Conservation (phyloP, 768 basidiomycete species). For the Serendipita indica region DNA sequence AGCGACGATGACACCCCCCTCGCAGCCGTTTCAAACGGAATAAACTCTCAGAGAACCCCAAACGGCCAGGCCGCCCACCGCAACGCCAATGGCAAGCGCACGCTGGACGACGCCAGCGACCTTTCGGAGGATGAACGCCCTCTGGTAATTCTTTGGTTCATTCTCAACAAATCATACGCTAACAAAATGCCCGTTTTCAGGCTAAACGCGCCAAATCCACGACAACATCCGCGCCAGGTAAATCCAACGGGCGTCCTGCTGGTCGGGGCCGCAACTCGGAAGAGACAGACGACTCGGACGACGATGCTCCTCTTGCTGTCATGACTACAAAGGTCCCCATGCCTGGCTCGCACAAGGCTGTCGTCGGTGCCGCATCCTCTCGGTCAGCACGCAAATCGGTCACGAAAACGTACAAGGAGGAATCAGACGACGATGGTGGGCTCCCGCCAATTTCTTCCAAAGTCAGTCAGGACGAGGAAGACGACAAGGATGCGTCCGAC, state of each 20-base stretch:
- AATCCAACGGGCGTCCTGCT: neutral
- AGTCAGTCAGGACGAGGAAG: conserved; percentile 21
- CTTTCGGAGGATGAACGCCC: conserved; percentile 10
- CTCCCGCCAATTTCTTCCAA: conserved; percentile 18
- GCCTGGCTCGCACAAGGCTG: conserved; percentile 25
- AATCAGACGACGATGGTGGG: conserved; percentile 16
- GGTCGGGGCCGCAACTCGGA: neutral
- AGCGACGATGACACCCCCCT: conserved; percentile 6
- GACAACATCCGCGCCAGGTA: neutral
- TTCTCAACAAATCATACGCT: neutral
- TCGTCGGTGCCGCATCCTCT: conserved; percentile 21
- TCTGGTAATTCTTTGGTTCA: neutral
- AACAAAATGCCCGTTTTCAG: neutral
- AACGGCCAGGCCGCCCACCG: neutral
- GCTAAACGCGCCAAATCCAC: conserved; percentile 10
- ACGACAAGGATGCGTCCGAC: conserved; percentile 27
- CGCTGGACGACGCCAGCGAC: conserved; percentile 4
- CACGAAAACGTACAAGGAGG: conserved; percentile 23
- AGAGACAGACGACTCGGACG: conserved; percentile 9
- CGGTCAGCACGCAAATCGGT: conserved; percentile 22
- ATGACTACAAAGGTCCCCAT: conserved; percentile 20
- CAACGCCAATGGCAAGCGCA: conserved; percentile 10
- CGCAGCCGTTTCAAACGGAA: neutral
- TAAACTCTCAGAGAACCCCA: neutral
- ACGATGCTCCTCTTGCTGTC: conserved; percentile 10